Evolutionary conservation across 2,329 filamentous ascomycete species (phyloP), one percentile per base, ranked within the genome.

Genomic region (Dendrostoma leiphaemia): DNA sequence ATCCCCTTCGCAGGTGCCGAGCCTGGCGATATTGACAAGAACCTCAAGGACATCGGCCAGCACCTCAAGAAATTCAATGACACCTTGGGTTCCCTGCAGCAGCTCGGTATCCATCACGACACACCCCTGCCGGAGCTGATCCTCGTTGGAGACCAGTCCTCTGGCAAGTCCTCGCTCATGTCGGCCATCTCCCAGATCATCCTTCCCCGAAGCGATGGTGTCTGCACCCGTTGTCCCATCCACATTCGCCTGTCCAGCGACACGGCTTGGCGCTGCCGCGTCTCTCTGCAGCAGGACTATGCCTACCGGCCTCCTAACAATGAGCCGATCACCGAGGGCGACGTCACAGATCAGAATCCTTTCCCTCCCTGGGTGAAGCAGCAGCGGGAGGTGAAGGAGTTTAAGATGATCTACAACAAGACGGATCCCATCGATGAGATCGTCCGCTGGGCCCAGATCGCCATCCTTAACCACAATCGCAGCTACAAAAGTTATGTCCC

Each of bases 81-180:
- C 44, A 82, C 82, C 0, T 79, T 91, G 0, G 82, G 82, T 3
- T 81, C 87, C 45, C 79, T 96, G 0, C 83, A 90, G 48, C 79
- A 85, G 6, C 78, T 93, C 0, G 89, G 88, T 0, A 84, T 96
- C 1, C 84, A 88, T 47, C 82, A 88, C 17, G 81, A 84, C 4
- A 81, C 90, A 0, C 81, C 83, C 0, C 74, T 96, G 0, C 90
- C 91, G 0, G 90, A 91, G 61, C 84, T 95, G 9, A 88, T 93
- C 6, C 82, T 96, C 0, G 84, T 96, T 0, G 91, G 91, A 0
- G 91, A 96, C 46, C 91, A 96, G 64, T 89, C 84, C 0, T 88
- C 90, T 0, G 92, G 91, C 0, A 96, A 96, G 65, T 91, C 86
- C 0, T 91, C 74, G 26, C 64, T 82, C 5, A 82, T 82, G 79